phyloP scores from a whole-genome alignment of 306 rosid species.

The Vigna unguiculata region DNA sequence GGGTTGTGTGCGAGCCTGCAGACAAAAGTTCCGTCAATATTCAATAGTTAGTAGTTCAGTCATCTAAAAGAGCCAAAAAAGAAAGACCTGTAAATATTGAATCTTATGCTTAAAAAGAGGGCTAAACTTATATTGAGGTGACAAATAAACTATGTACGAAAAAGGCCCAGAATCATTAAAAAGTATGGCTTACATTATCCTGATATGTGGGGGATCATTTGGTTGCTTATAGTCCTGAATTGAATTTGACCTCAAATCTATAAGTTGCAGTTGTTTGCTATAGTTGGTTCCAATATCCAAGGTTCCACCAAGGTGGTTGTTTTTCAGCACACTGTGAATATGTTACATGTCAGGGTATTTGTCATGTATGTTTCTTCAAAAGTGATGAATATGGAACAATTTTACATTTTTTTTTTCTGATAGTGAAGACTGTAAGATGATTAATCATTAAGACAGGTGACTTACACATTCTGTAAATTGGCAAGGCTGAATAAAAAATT shows the following conservation, averaged over 20 bases:
- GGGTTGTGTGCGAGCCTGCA: constrained; percentile 60
- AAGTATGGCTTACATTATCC: constrained; percentile 36
- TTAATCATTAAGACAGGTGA: constrained; percentile 29
- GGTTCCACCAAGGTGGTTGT: constrained; percentile 25
- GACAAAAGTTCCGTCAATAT: background rate
- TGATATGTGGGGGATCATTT: background rate
- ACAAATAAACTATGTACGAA: background rate
- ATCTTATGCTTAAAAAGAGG: background rate
- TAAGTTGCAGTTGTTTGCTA: background rate
- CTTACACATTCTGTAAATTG: constrained; percentile 58
- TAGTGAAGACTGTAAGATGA: background rate
- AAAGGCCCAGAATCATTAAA: background rate
- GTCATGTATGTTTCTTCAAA: background rate
- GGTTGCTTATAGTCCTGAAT: background rate
- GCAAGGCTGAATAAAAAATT: constrained; percentile 47
- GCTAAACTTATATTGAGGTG: background rate
- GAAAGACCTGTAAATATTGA: background rate
- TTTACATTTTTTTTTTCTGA: background rate
- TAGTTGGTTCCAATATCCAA: constrained; percentile 40
- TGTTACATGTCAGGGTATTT: background rate
- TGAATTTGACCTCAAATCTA: constrained; percentile 33
- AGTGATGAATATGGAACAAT: background rate
- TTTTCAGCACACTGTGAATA: constrained; percentile 29
- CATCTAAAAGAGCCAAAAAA: background rate
- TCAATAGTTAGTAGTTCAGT: background rate